Evolutionary conservation across 192 early-diverging fungal genomes (phyloP).

Genomic region (Borealophlyctis nickersoniae): DNA sequence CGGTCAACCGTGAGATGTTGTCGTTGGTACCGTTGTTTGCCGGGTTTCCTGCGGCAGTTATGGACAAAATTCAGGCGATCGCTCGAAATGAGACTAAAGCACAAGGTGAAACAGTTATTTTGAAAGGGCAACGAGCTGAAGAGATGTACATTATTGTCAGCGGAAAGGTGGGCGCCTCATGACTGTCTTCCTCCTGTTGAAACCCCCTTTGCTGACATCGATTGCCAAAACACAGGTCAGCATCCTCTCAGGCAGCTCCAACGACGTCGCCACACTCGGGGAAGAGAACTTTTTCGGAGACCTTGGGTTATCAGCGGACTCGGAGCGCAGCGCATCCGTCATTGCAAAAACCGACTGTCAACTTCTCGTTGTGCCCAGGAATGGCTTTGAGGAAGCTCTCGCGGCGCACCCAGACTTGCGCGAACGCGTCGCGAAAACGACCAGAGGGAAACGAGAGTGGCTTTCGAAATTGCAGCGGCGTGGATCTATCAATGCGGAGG

Average conservation of each 20-base stretch:
- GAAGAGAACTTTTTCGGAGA: slow-evolving; percentile 39
- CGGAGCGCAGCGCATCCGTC: slow-evolving; percentile 40
- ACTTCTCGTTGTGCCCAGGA: slow-evolving; percentile 37
- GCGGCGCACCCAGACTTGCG: slow-evolving; percentile 18
- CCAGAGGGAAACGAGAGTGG: slow-evolving; percentile 24
- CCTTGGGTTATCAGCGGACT: slow-evolving; percentile 34
- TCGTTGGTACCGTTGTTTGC: slow-evolving; percentile 36
- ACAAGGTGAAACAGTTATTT: neutral
- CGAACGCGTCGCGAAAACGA: slow-evolving; percentile 13
- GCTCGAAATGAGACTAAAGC: neutral
- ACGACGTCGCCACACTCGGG: slow-evolving; percentile 11
- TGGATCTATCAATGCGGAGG: slow-evolving; percentile 8
- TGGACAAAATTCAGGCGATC: slow-evolving; percentile 14
- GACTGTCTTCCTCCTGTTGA: neutral
- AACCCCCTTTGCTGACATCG: neutral
- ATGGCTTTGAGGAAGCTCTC: slow-evolving; percentile 35
- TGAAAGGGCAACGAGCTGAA: neutral
- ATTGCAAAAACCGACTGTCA: slow-evolving; percentile 32
- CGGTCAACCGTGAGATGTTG: neutral
- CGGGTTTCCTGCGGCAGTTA: slow-evolving; percentile 30
- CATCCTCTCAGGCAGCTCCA: neutral
- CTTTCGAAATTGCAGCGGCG: slow-evolving; percentile 27
- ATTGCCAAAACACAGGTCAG: neutral
- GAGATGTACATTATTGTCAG: slow-evolving; percentile 1
- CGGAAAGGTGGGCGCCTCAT: neutral